These are phyloP conservation scores for Tetrapisispora phaffii DNA, from an alignment of 805 yeast genomes.

Conservation along the genomic window DNA sequence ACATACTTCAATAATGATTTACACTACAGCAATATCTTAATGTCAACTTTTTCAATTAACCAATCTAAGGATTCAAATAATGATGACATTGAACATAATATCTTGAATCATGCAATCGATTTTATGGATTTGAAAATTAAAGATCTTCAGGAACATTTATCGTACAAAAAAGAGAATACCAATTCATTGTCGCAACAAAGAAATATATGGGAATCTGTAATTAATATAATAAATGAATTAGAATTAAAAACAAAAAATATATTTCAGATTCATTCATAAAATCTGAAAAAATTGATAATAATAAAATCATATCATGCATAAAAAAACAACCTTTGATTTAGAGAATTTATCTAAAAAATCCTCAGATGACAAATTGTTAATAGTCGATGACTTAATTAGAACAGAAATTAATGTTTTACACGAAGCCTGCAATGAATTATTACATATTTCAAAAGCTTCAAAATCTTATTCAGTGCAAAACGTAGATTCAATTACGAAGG, in stretches of 20 bases:
- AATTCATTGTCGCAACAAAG: constrained; percentile 9
- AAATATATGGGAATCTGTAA: constrained; percentile 19
- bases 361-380: constrained; percentile 5
- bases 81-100: constrained; percentile 9
- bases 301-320: constrained; percentile 3
- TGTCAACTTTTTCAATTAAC: background rate
- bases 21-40: background rate
- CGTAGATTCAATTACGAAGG: background rate
- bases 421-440: constrained; percentile 11
- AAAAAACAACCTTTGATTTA: constrained; percentile 5
- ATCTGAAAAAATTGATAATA: background rate
- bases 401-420: constrained; percentile 17
- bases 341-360: background rate
- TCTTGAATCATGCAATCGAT: constrained; percentile 14
- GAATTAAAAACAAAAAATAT: constrained; percentile 13
- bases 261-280: constrained; percentile 1
- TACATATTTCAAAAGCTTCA: background rate
- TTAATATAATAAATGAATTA: constrained; percentile 11
- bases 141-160: constrained; percentile 16
- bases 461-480: background rate
- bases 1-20: background rate
- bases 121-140: constrained; percentile 20
- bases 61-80: background rate
- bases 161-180: constrained; percentile 17
- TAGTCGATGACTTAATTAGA: constrained; percentile 5